These are phyloP conservation scores for Gossypium schwendimanii DNA, from an alignment of 441 rosid species.

Conservation along the genomic window DNA sequence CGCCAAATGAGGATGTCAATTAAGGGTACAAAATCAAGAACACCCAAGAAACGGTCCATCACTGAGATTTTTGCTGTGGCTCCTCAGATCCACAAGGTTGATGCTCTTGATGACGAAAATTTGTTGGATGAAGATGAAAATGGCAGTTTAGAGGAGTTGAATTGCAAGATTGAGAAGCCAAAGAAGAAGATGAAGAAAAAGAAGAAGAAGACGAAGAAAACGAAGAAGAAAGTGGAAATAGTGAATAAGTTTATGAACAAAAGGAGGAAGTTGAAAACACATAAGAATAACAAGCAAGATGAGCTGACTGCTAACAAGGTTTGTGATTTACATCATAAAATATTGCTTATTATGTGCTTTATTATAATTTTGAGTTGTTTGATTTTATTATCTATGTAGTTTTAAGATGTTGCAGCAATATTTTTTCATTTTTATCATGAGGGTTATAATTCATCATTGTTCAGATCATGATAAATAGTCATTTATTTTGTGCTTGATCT, in stretches of 20 bases:
- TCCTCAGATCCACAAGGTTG: conserved; percentile 27
- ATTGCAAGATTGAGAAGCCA: conserved; percentile 9
- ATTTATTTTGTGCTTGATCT: neutral
- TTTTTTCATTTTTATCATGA: neutral
- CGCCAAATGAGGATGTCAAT: conserved; percentile 17
- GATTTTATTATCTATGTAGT: neutral
- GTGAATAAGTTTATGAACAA: conserved; percentile 14
- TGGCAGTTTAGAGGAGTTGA: neutral
- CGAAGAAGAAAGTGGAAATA: conserved; percentile 12
- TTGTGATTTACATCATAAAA: conserved; percentile 20
- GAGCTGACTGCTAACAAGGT: conserved; percentile 21
- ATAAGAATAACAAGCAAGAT: conserved; percentile 12
- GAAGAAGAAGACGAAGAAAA: conserved; percentile 16
- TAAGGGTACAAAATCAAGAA: conserved; percentile 27
- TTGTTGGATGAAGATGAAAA: neutral
- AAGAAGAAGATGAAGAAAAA: conserved; percentile 13
- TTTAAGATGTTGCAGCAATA: neutral
- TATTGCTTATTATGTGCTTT: conserved; percentile 8
- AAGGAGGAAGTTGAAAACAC: conserved; percentile 18
- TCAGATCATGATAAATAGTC: conserved; percentile 8
- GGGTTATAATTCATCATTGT: neutral
- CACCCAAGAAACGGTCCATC: conserved; percentile 47
- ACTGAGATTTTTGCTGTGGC: conserved; percentile 39
- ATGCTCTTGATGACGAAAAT: conserved; percentile 7
- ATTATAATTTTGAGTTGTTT: neutral